A percentile compares a stretch with the other conserved stretches of the same genome.
phyloP scores from a whole-genome alignment of 208 protist genomes.

The Leishmania amazonensis region DNA sequence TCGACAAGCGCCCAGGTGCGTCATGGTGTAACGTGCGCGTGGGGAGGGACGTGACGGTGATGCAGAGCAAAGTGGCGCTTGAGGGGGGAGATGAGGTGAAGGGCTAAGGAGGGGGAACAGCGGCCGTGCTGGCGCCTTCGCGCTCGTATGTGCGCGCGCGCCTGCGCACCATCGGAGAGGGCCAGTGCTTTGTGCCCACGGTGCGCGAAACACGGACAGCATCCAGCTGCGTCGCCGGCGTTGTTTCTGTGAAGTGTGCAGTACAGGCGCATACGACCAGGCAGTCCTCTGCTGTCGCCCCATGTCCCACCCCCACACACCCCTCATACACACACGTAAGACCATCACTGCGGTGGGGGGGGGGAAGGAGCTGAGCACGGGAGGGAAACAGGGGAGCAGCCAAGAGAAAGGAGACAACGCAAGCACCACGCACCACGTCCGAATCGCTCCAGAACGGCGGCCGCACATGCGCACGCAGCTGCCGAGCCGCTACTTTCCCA shows the following conservation, averaged over 20 bases:
- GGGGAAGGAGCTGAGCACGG: background rate
- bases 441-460: background rate
- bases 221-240: background rate
- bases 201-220: background rate
- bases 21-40: background rate
- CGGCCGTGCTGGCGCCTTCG: background rate
- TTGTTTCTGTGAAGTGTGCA: constrained; percentile 4
- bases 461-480: background rate
- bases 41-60: background rate
- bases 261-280: background rate
- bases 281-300: background rate
- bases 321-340: background rate
- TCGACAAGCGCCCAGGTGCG: background rate
- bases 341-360: background rate
- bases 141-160: background rate
- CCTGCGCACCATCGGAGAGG: background rate
- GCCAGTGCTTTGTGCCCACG: background rate
- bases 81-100: background rate
- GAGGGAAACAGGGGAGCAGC: background rate
- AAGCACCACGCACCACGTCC: background rate
- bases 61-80: background rate
- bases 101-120: background rate
- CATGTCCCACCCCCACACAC: background rate
- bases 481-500: background rate
- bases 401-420: background rate